These are phyloP conservation scores for Polytolypa hystricis DNA, from an alignment of 2,329 filamentous ascomycete species.

Conservation along the genomic window DNA sequence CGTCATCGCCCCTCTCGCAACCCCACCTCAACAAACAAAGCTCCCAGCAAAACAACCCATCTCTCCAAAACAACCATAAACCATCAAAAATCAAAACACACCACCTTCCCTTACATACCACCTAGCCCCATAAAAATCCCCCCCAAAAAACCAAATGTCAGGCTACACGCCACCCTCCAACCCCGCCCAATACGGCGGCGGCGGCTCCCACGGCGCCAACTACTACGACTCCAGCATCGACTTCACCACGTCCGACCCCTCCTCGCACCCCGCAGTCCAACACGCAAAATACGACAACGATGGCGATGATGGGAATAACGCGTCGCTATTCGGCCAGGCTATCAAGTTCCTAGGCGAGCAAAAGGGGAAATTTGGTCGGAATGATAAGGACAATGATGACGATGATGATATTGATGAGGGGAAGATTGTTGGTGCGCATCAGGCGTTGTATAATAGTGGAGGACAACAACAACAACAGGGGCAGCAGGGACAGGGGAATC, in stretches of 20 bases:
- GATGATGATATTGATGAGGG: constrained; percentile 50
- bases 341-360: constrained; percentile 45
- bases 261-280: constrained; percentile 40
- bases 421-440: constrained; percentile 61
- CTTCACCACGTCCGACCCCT: constrained; percentile 37
- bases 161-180: constrained; percentile 1
- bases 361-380: constrained; percentile 35
- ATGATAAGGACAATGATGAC: no score
- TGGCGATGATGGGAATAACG: constrained; percentile 29
- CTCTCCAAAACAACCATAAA: no score
- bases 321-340: constrained; percentile 44
- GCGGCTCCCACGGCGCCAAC: constrained; percentile 15
- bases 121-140: no score
- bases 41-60: no score
- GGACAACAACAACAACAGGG: no score
- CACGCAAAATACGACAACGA: constrained; percentile 44
- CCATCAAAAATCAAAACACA: no score
- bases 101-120: no score
- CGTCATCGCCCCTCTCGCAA: no score
- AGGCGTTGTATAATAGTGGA: constrained; percentile 56
- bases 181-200: constrained; percentile 14
- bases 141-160: neutral
- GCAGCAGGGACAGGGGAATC: constrained; percentile 33
- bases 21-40: no score
- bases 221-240: constrained; percentile 18